Conservation (phyloP, 768 basidiomycete genomes). For the Termitomyces titanicus region DNA sequence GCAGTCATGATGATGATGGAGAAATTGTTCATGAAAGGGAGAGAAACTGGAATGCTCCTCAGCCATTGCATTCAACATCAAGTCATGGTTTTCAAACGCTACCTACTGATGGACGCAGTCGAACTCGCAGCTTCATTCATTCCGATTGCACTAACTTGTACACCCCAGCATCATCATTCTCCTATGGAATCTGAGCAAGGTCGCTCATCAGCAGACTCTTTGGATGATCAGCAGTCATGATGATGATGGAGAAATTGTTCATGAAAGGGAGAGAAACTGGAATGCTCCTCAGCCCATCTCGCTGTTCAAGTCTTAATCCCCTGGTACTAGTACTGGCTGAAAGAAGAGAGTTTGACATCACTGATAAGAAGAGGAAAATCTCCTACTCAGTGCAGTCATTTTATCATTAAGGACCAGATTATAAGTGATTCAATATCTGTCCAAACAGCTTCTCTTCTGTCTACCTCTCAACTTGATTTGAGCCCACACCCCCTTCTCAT, state of each 20-base stretch:
- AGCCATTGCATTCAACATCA: constrained; percentile 45
- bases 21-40: constrained; percentile 43
- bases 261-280: constrained; percentile 66
- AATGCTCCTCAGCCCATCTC: constrained; percentile 30
- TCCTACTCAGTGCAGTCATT: constrained; percentile 9
- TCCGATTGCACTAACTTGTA: constrained; percentile 24
- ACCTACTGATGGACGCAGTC: constrained; percentile 9
- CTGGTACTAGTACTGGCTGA: constrained; percentile 2
- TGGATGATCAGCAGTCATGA: constrained; percentile 27
- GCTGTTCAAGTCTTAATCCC: constrained; percentile 10
- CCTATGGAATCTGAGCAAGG: constrained; percentile 29
- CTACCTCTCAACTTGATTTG: not conserved
- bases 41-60: constrained; percentile 70
- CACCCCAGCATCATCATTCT: constrained; percentile 30
- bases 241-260: constrained; percentile 19
- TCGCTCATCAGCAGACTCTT: constrained; percentile 39
- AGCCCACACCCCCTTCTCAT: constrained; percentile 2
- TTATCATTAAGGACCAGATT: not conserved
- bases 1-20: constrained; percentile 23
- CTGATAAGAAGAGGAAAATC: constrained; percentile 18
- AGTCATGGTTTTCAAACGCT: constrained; percentile 36
- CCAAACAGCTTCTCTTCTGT: not conserved
- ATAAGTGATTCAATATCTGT: not conserved
- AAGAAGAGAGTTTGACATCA: constrained; percentile 16
- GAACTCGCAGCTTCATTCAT: constrained; percentile 25